Evolutionary conservation across 257 asterid genomes (phyloP), one percentile per base, ranked within the genome.

Genomic region (Plantago ovata): DNA sequence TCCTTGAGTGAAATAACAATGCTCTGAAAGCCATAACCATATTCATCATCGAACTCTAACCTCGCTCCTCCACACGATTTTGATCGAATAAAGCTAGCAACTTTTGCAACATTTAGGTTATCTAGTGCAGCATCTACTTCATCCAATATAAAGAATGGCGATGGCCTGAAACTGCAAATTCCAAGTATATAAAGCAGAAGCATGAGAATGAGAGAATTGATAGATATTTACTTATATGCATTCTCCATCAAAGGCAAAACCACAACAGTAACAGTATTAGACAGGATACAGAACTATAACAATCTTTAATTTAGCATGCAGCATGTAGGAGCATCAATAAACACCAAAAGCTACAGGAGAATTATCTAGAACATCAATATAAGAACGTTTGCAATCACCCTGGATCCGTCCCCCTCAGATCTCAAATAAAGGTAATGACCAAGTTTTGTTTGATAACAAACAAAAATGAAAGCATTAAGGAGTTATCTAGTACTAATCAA

Each of bases 101-200:
- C 95, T 75, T 93, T 93, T 64, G 97, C 97, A 10, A 93, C 99
- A 64, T 93, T 93, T 53, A 89, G 62, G 71, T 89, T 93, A 56
- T 93, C 99, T 64, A 93, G 65, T 15, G 99, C 99, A 60, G 99
- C 99, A 72, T 93, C 99, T 71, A 93, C 99, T 86, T 93, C 99
- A 42, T 93, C 99, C 81, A 93, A 66, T 75, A 93, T 93, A 60
- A 86, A 89, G 77, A 93, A 93, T 12, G 99, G 99, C 9, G 99
- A 93, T 11, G 99, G 97, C 81, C 74, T 84, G 75, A 84, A 93
- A 75, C 99, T 93, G 97, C 61, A 75, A 67, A 69, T 48, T 43
- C 49, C 52, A 50, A 58, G 19, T 64, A 57, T 47, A 50, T 47
- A 32, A 19, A 13, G 39, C 56, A 42, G 56, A 44, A 19, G 23